Base-by-base conservation (phyloP, 176 grass and related monocot genomes). In the Coix lacrymajobi region DNA sequence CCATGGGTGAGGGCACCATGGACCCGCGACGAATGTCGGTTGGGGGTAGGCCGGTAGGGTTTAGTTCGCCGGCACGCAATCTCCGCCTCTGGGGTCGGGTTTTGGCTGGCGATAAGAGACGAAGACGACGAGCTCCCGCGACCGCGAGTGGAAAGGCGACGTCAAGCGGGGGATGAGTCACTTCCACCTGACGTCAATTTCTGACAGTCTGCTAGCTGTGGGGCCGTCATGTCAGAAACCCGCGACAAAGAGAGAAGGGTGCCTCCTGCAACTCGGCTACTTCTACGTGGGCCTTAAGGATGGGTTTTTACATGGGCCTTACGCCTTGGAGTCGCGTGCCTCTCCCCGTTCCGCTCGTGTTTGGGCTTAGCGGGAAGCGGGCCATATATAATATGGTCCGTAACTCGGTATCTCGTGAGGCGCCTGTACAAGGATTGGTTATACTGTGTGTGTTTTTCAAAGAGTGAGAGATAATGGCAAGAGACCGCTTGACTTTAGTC, bases 1-100 rank as follows among this genome's bases (percentile, higher is more conserved):
- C 85, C 89, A 96, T 90, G 57, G 87, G 87, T 13, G 82, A 71
- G 56, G 72, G 80, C 71, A 84, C 78, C 89, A 54, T 79, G 44
- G 33, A 44, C 39, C 12, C 31, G 20, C 67, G 30, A 62, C 17
- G 39, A 52, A 4, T 30, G 60, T 4, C 49, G 60, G 76, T 10
- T 43, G 58, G 56, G 25, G 57, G n/a, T 25, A 70, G 3, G 20
- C 20, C 51, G 52, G 52, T 14, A 62, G 48, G 44, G 67, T 29
- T 30, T 57, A 81, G 33, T 9, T 61, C 11, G 62, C 10, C 62
- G 16, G 6, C 4, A 41, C 62, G 38, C 62, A 73, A 38, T 19
- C 8, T 16, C 56, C n/a, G 56, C 56, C 56, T 60, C 56, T 60
- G 3, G 15, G 76, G 64, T 54, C 51, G 37, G 76, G 84, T 76